A percentile compares a stretch with the other conserved stretches of the same genome.
phyloP scores from a whole-genome alignment of 2,329 filamentous ascomycete species.

The Amylocarpus encephaloides region DNA sequence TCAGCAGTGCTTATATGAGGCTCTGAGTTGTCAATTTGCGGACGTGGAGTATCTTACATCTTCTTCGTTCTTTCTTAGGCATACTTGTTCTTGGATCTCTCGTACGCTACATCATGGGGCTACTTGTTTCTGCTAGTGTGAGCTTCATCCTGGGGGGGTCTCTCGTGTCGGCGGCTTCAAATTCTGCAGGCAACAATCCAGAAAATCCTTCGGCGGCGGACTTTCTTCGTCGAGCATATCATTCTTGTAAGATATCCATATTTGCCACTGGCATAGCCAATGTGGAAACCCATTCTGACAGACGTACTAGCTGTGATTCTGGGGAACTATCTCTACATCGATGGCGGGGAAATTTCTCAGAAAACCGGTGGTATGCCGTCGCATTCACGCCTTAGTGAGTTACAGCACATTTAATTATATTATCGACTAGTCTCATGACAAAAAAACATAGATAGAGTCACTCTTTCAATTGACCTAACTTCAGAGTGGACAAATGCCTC shows the following conservation, averaged over 20 bases:
- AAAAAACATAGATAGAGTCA: conserved; percentile 8
- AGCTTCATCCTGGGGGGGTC: too few species aligned
- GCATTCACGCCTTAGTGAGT: too few species aligned
- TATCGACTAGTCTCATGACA: too few species aligned
- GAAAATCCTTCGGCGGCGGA: neutral
- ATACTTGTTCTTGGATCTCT: too few species aligned
- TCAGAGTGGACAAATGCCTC: conserved; percentile 15
- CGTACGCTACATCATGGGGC: too few species aligned
- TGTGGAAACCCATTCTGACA: neutral
- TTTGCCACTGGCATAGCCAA: neutral
- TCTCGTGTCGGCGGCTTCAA: too few species aligned
- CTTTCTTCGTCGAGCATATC: neutral
- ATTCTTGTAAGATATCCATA: neutral
- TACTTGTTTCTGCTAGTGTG: too few species aligned
- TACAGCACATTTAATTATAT: too few species aligned
- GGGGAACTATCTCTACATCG: conserved; percentile 16
- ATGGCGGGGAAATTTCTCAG: conserved; percentile 15
- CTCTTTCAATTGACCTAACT: conserved; percentile 13
- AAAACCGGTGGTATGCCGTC: neutral
- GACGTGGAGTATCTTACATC: too few species aligned
- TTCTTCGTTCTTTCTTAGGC: too few species aligned
- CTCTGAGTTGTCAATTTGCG: too few species aligned
- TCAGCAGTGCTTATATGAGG: too few species aligned
- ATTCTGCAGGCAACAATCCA: neutral
- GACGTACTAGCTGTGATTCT: conserved; percentile 9